phyloP scores from a whole-genome alignment of 148 eudicot genomes.

The Rhododendron ferrugineum region DNA sequence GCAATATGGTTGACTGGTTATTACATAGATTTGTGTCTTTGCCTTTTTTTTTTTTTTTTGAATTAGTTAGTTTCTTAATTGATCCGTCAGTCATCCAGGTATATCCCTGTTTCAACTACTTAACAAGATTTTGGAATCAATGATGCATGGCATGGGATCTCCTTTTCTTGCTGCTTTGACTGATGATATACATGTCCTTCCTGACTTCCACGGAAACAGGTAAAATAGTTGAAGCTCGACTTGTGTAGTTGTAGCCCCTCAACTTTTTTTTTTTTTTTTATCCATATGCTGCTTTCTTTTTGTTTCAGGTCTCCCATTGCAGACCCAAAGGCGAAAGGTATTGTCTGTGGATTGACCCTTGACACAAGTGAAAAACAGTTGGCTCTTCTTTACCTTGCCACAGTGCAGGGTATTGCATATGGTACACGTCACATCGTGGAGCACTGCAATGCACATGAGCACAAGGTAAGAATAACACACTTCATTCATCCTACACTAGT shows the following conservation, averaged over 20 bases:
- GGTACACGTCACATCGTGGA: slow-evolving; percentile 96
- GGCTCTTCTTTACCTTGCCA: slow-evolving; percentile 85
- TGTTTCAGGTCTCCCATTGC: slow-evolving; percentile 87
- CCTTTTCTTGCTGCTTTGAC: slow-evolving; percentile 83
- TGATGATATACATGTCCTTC: slow-evolving; percentile 78
- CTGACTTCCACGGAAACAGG: slow-evolving; percentile 98
- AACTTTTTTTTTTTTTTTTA: background rate
- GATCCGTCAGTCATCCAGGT: slow-evolving; percentile 35
- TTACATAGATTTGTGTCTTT: background rate
- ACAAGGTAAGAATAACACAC: slow-evolving; percentile 53
- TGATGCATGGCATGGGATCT: slow-evolving; percentile 46
- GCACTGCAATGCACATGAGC: slow-evolving; percentile 94
- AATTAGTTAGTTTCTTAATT: background rate
- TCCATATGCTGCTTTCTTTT: slow-evolving; percentile 9
- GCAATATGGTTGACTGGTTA: background rate
- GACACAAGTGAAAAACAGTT: slow-evolving; percentile 85
- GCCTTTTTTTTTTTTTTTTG: background rate
- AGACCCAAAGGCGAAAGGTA: slow-evolving; percentile 87
- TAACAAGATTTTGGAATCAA: slow-evolving; percentile 67
- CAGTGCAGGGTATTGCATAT: slow-evolving; percentile 93
- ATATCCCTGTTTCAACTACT: slow-evolving; percentile 64
- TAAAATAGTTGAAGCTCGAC: slow-evolving; percentile 16
- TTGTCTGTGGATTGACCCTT: slow-evolving; percentile 82
- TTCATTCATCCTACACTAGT: background rate
- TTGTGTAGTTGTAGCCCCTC: background rate